Evolutionary conservation across 2,329 filamentous ascomycete genomes (phyloP), one percentile per base, ranked within the genome.

Genomic region (Truncatella angustata): DNA sequence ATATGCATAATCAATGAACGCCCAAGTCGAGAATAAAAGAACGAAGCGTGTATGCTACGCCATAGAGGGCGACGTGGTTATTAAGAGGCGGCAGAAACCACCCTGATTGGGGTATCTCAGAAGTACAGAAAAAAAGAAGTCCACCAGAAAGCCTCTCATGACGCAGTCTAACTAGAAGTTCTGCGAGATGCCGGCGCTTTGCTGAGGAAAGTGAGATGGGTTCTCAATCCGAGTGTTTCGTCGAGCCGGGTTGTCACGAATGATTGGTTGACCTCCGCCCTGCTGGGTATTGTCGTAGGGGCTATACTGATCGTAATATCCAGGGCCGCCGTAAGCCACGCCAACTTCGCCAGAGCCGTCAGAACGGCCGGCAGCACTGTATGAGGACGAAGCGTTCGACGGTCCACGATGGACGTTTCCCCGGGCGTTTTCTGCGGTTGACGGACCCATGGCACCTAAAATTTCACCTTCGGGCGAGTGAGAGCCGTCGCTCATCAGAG

Each of bases 141-240:
- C n/a, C n/a, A 16, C 14, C 14, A 16, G 35, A 26, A 47, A 20
- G 37, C 18, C 11, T 40, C 14, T 11, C 40, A n/a, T n/a, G 20
- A 23, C 35, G 24, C n/a, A 49, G 21, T 34, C 39, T 26, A 23
- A 43, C 40, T 82, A 97, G 64, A 99, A 99, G 71, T 99, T 99
- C 73, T 97, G 94, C 28, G 94, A 90, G 63, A 99, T 97, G 54
- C 94, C 94, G 35, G 90, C 90, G 63, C 90, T 96, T 75, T 96
- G 91, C 66, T 95, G 90, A 10, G 93, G 92, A 64, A 90, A 95
- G 56, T 94, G 89, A 40, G 89, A 84, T 2, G 91, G 87, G 67
- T 88, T 96, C 74, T 97, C 92, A 64, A 99, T 97, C 56, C 92
- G 85, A 11, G 94, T 97, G 73, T 97, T 97, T 59, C 94, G 84